Evolutionary conservation across 176 grass and related monocot genomes (phyloP).

Genomic region (Bolboschoenus planiculmis): DNA sequence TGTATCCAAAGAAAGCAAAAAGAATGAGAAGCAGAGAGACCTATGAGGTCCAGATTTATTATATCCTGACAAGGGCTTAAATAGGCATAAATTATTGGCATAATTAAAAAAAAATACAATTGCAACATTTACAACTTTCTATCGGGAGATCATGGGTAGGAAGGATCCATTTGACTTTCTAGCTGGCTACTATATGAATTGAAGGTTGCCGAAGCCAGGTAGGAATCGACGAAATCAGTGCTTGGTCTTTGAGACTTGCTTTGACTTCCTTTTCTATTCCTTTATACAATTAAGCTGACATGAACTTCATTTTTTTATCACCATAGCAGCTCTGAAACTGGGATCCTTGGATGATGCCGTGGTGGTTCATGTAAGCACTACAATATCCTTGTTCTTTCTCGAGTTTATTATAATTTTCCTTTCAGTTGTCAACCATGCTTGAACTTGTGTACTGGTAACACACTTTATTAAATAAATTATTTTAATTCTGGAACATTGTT

Average conservation of each 20-base stretch:
- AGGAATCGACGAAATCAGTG: too few relatives aligned
- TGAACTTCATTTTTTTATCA: background rate
- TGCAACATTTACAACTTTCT: background rate
- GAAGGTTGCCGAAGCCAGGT: too few relatives aligned
- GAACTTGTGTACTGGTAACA: background rate
- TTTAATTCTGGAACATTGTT: background rate
- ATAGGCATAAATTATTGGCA: background rate
- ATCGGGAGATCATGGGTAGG: too few relatives aligned
- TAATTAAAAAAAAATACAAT: background rate
- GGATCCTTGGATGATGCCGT: background rate
- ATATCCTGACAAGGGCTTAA: background rate
- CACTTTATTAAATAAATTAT: background rate
- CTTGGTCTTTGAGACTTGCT: too few relatives aligned
- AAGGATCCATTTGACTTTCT: too few relatives aligned
- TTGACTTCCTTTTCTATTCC: too few relatives aligned
- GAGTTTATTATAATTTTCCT: background rate
- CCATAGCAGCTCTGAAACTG: background rate
- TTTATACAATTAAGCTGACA: too few relatives aligned
- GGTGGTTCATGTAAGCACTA: background rate
- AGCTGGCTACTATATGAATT: too few relatives aligned
- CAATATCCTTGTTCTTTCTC: background rate
- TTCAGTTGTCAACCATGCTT: background rate
- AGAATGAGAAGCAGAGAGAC: background rate
- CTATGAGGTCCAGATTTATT: background rate
- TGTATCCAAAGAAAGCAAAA: background rate